Conservation (phyloP, 2,329 filamentous ascomycete species). For the Penicillium concentricum region DNA sequence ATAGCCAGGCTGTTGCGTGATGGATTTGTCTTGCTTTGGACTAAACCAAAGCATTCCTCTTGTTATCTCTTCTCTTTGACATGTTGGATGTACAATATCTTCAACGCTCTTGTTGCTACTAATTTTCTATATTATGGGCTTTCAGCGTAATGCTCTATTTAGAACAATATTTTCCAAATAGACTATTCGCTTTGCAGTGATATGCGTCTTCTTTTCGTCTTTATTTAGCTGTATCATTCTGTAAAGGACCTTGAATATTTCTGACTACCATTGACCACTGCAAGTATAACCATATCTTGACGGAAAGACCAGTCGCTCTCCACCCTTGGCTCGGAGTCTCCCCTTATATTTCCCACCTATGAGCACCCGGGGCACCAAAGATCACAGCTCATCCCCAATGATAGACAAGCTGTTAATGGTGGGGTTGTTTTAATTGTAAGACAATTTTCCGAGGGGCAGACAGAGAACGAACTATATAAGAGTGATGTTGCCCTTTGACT, state of each 20-base stretch:
- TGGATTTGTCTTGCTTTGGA: background rate
- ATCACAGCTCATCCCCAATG: background rate
- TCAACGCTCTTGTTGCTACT: background rate
- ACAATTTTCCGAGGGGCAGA: background rate
- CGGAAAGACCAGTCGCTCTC: background rate
- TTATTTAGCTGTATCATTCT: background rate
- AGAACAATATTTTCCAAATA: background rate
- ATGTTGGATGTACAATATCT: slow-evolving; percentile 2
- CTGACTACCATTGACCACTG: background rate
- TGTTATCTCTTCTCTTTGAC: background rate
- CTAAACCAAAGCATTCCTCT: background rate
- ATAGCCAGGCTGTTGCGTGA: background rate
- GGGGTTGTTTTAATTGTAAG: background rate
- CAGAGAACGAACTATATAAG: background rate
- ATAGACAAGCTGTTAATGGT: background rate
- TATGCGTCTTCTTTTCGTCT: background rate
- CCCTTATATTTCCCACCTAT: slow-evolving; percentile 20
- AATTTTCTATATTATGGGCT: background rate
- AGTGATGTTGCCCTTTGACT: background rate
- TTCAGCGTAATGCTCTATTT: background rate
- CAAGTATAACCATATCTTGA: background rate
- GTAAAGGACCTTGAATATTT: no score
- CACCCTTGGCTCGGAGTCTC: background rate
- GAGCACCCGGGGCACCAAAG: background rate
- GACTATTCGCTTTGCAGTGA: background rate